Evolutionary conservation across 768 basidiomycete genomes (phyloP).

Genomic region (Termitomyces bulborhizus): DNA sequence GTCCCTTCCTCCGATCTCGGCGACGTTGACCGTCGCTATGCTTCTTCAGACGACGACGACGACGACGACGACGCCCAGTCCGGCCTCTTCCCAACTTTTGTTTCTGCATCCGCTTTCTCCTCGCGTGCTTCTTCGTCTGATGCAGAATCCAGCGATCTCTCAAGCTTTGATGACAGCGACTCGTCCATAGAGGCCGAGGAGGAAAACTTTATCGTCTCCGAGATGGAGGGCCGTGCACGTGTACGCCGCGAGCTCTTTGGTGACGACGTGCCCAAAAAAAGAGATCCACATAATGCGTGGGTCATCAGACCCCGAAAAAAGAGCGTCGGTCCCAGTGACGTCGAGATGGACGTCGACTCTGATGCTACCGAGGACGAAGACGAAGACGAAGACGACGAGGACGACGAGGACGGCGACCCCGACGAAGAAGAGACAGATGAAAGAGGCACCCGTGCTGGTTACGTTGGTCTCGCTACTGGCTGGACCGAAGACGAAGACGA

Average conservation of each 20-base stretch:
- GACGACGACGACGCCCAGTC: conserved; percentile 29
- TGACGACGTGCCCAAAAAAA: conserved; percentile 37
- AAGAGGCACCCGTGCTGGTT: conserved; percentile 28
- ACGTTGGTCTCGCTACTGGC: conserved; percentile 62
- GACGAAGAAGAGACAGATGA: conserved; percentile 45
- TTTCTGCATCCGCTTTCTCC: conserved; percentile 55
- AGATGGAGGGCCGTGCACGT: conserved; percentile 44
- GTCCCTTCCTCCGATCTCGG: conserved; percentile 27
- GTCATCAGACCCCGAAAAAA: conserved; percentile 63
- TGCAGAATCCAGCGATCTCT: conserved; percentile 33
- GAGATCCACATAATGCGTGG: conserved; percentile 49
- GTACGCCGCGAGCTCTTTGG: conserved; percentile 56
- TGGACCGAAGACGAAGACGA: conserved; percentile 76
- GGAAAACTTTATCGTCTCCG: conserved; percentile 49
- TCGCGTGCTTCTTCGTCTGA: conserved; percentile 40
- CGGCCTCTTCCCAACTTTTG: conserved; percentile 56
- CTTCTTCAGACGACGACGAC: conserved; percentile 25
- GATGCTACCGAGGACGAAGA: conserved; percentile 55
- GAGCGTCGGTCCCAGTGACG: conserved; percentile 61
- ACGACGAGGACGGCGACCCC: conserved; percentile 30
- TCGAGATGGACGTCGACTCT: conserved; percentile 58
- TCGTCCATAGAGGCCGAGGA: conserved; percentile 57
- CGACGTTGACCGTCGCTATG: conserved; percentile 27
- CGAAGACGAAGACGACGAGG: conserved; percentile 6
- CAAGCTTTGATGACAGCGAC: conserved; percentile 44